A percentile compares a stretch with the other conserved stretches of the same genome.
phyloP scores from a whole-genome alignment of 176 grass and related monocot species.

The Cocos nucifera region DNA sequence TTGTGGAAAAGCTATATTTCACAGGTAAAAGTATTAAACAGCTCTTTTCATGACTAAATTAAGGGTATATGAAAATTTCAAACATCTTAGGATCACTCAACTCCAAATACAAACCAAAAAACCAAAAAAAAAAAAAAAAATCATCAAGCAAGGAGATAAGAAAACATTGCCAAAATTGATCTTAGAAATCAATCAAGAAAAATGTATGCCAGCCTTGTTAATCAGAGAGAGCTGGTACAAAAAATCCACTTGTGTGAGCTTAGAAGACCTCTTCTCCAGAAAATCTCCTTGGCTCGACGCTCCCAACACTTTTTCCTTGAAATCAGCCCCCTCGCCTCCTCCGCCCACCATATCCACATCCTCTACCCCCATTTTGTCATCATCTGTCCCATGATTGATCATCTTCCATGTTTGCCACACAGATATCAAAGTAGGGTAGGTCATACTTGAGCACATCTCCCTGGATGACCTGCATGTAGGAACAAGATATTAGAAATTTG shows the following conservation, averaged over 20 bases:
- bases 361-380: conserved; percentile 59
- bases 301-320: conserved; percentile 79
- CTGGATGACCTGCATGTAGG: conserved; percentile 61
- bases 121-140: no score
- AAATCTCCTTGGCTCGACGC: conserved; percentile 81
- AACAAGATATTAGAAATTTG: background rate
- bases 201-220: conserved; percentile 86
- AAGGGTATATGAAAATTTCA: no score
- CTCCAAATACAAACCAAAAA: no score
- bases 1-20: no score
- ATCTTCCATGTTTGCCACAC: conserved; percentile 66
- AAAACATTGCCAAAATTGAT: no score
- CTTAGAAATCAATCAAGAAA: conserved; percentile 34
- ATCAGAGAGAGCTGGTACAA: conserved; percentile 89
- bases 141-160: no score
- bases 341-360: conserved; percentile 29
- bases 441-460: conserved; percentile 93
- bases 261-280: conserved; percentile 82
- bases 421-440: conserved; percentile 91
- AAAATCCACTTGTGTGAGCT: conserved; percentile 85
- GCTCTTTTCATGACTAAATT: no score
- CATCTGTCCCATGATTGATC: conserved; percentile 38
- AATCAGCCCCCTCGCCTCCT: conserved; percentile 19
- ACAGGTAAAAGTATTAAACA: no score
- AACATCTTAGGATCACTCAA: no score